Conservation (phyloP, 2,329 filamentous ascomycete genomes). For the Drechslerella coelobrocha region DNA sequence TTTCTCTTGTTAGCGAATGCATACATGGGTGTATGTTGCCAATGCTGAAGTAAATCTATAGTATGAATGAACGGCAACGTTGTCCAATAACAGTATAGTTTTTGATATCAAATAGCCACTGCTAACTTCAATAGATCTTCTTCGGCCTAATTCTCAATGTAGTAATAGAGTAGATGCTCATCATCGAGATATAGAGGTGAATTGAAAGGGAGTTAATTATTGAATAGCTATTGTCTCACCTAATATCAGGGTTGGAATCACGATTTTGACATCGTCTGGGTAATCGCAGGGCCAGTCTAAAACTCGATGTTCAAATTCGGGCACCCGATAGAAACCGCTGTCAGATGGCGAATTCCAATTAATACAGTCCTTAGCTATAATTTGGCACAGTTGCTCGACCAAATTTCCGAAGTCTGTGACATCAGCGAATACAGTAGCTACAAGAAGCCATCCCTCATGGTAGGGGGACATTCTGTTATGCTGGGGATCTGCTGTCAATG, state of each 20-base stretch:
- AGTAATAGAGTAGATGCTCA: too few relatives aligned
- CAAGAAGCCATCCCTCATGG: slow-evolving; percentile 16
- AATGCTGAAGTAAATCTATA: too few relatives aligned
- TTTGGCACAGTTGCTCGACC: background rate
- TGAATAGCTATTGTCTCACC: background rate
- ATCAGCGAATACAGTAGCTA: background rate
- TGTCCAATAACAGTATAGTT: too few relatives aligned
- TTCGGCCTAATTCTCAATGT: too few relatives aligned
- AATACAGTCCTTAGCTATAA: background rate
- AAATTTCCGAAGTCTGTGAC: background rate
- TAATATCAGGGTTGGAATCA: background rate
- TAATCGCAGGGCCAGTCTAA: too few relatives aligned
- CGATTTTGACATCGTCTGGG: background rate
- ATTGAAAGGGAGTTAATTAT: too few relatives aligned
- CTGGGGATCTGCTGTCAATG: background rate
- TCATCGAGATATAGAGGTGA: too few relatives aligned
- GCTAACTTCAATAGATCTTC: too few relatives aligned
- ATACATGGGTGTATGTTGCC: too few relatives aligned
- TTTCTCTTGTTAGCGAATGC: background rate
- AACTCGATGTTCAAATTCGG: too few relatives aligned
- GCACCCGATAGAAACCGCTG: background rate
- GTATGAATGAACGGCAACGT: too few relatives aligned
- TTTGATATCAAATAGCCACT: too few relatives aligned
- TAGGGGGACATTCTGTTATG: background rate
- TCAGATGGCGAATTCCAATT: background rate